Percentiles rank a stretch among this genome's conserved stretches.
These are phyloP conservation scores for Vaccinium myrtillus DNA, from an alignment of 148 eudicot species.

Conservation along the genomic window DNA sequence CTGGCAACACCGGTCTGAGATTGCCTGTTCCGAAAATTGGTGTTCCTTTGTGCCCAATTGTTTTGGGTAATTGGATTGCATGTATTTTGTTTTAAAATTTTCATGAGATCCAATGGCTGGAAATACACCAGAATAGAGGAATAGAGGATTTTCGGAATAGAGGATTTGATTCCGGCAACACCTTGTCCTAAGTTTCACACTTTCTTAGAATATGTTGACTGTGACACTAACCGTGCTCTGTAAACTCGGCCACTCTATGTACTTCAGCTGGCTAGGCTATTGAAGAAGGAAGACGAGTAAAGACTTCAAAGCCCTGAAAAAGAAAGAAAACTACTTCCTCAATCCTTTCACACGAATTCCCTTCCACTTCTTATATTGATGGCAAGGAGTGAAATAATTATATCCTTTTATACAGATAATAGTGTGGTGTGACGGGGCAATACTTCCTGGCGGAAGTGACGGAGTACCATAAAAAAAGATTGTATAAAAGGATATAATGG, in stretches of 20 bases:
- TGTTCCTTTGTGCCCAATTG: too few relatives aligned
- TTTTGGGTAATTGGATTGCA: too few relatives aligned
- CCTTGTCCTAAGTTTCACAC: not conserved
- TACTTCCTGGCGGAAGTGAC: too few relatives aligned
- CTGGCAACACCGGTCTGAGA: not conserved
- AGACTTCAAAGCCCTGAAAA: constrained; percentile 37
- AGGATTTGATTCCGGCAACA: not conserved
- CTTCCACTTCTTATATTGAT: not conserved
- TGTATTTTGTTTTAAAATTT: too few relatives aligned
- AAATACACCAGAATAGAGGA: too few relatives aligned
- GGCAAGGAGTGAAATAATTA: not conserved
- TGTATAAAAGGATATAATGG: too few relatives aligned
- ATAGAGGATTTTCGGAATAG: too few relatives aligned
- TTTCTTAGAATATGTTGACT: not conserved
- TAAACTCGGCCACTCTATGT: constrained; percentile 85
- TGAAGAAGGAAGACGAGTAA: constrained; percentile 44
- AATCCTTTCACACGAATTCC: not conserved
- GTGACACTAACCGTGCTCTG: constrained; percentile 59
- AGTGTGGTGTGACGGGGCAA: too few relatives aligned
- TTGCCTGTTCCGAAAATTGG: too few relatives aligned
- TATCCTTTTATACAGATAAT: too few relatives aligned
- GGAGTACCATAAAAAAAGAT: too few relatives aligned
- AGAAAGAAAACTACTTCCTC: not conserved
- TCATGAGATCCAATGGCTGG: too few relatives aligned
- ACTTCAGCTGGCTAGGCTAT: constrained; percentile 64